A percentile compares a stretch with the other conserved stretches of the same genome.
Conservation (phyloP, 257 asterid species). For the Penstemon barbatus region DNA sequence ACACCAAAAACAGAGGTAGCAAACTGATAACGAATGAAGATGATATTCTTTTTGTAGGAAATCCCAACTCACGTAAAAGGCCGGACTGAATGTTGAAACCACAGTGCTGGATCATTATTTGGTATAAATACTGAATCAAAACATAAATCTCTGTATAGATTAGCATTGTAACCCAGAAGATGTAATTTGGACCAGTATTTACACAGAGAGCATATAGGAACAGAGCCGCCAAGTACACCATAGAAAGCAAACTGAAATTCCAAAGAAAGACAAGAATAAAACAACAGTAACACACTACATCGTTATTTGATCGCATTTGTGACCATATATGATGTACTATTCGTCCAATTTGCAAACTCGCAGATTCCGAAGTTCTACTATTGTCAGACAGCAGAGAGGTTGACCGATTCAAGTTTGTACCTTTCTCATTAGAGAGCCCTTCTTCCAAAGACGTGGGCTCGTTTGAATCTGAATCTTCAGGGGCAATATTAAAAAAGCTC, state of each 20-base stretch:
- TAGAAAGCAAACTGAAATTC: slow-evolving; percentile 97
- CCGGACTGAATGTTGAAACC: slow-evolving; percentile 75
- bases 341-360: slow-evolving; percentile 78
- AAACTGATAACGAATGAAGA: slow-evolving; percentile 86
- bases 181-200: slow-evolving; percentile 87
- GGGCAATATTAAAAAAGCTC: slow-evolving; percentile 75
- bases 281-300: slow-evolving; percentile 90
- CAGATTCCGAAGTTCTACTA: slow-evolving; percentile 68
- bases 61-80: slow-evolving; percentile 73
- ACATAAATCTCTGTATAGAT: slow-evolving; percentile 86
- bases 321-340: slow-evolving; percentile 83
- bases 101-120: slow-evolving; percentile 90
- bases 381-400: slow-evolving; percentile 77
- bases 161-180: slow-evolving; percentile 91
- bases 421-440: slow-evolving; percentile 34
- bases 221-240: slow-evolving; percentile 85
- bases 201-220: slow-evolving; percentile 93
- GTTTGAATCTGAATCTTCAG: slow-evolving; percentile 73
- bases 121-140: slow-evolving; percentile 85
- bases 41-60: slow-evolving; percentile 72
- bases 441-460: slow-evolving; percentile 58
- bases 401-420: slow-evolving; percentile 52
- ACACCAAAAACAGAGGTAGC: slow-evolving; percentile 87
- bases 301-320: slow-evolving; percentile 91
- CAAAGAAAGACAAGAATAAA: slow-evolving; percentile 83